Conservation (phyloP, 2,329 filamentous ascomycete genomes). For the Malbranchea cinnamomea region DNA sequence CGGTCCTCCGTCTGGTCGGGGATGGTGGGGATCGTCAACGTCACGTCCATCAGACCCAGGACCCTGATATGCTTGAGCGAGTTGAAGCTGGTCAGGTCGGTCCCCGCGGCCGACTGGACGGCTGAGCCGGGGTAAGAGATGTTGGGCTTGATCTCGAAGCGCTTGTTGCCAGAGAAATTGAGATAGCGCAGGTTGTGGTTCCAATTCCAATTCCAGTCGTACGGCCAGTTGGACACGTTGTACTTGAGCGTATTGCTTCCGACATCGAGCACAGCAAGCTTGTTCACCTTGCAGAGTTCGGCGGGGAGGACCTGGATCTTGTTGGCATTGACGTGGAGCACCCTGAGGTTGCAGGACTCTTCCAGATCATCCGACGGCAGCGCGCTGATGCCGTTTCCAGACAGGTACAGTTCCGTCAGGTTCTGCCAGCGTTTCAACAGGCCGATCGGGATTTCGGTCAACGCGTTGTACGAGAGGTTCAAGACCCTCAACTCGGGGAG, state of each 20-base stretch:
- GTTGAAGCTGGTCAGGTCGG: conserved; percentile 80
- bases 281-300: conserved; percentile 85
- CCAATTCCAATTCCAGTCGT: conserved; percentile 99
- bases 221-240: conserved; percentile 97
- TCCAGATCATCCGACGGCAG: conserved; percentile 88
- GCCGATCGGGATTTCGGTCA: conserved; percentile 80
- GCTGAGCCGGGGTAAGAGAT: conserved; percentile 39
- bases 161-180: conserved; percentile 92
- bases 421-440: conserved; percentile 82
- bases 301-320: conserved; percentile 94
- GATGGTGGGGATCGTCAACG: conserved; percentile 79
- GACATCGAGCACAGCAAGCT: conserved; percentile 81
- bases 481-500: conserved; percentile 73
- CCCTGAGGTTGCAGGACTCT: conserved; percentile 71
- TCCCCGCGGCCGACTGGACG: conserved; percentile 36
- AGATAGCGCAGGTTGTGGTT: conserved; percentile 90
- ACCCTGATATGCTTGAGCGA: conserved; percentile 71
- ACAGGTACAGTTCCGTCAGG: conserved; percentile 82
- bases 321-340: conserved; percentile 92
- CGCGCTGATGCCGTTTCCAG: conserved; percentile 83
- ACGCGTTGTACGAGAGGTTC: conserved; percentile 87
- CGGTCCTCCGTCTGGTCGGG: conserved; percentile 92
- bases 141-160: conserved; percentile 69
- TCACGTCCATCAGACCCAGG: conserved; percentile 94
- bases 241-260: conserved; percentile 94